Evolutionary conservation across 2,329 filamentous ascomycete genomes (phyloP), one percentile per base, ranked within the genome.

Genomic region (Xylaria sp.): DNA sequence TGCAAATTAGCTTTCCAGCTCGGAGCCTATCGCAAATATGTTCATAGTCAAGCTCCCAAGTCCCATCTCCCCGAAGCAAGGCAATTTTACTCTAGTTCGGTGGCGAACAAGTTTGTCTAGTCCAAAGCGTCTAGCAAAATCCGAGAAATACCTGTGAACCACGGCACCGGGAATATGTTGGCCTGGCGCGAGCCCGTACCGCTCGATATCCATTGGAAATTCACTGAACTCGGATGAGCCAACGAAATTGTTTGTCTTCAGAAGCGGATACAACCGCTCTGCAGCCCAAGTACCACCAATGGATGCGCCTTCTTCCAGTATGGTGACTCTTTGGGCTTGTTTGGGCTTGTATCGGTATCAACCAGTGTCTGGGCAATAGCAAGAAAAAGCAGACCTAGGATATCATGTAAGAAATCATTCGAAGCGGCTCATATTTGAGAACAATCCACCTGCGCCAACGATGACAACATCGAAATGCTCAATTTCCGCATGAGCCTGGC

Each of bases 181-280:
- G 38, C 57, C 61, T 9, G 25, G 57, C 1, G 47, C 12, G n/a
- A 66, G 52, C 14, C 55, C 50, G 25, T 60, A 66, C 7, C 31
- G 28, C 47, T 54, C 55, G 17, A 25, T 33, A 6, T 47, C 31
- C 64, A 64, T 64, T 4, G 64, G 57, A 23, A 64, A 64, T 15
- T 64, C 61, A 35, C 56, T 57, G 40, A 61, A 61, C n/a, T 66
- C 64, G 25, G 55, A 66, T 11, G 61, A 55, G 28, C 61, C 64
- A 28, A 58, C 57, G n/a, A 57, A 14, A 45, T 66, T 66, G 55
- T 64, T 66, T 31, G 56, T 66, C 57, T 56, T 64, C 2, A 64
- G 46, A 17, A 61, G 61, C 4, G 47, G n/a, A 33, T 66, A 61
- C 6, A 66, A 50, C n/a, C 64, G 57, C 21, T 66, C 57, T 17